Percentiles rank a stretch among this genome's conserved stretches.
Conservation (phyloP, 2,329 filamentous ascomycete species). For the Colletotrichum echinochloae region DNA sequence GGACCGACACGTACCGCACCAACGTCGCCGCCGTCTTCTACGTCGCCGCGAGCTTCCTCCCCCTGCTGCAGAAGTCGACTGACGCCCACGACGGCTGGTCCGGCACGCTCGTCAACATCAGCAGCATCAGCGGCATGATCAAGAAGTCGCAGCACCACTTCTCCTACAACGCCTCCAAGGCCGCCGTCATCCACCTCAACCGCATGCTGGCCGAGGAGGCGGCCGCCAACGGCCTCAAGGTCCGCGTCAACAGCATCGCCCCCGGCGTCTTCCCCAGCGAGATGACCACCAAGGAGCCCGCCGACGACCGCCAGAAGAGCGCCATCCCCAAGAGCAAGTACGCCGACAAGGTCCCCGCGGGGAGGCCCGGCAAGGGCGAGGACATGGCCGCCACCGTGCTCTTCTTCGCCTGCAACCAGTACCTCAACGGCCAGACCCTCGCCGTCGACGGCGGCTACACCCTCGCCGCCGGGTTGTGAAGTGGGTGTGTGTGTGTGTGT, state of each 20-base stretch:
- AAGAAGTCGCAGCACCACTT: slow-evolving; percentile 75
- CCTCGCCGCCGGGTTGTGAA: slow-evolving; percentile 52
- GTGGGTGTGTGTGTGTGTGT: too few species aligned
- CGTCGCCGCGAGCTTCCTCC: slow-evolving; percentile 71
- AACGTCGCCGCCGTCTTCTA: slow-evolving; percentile 80
- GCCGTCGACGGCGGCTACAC: slow-evolving; percentile 60
- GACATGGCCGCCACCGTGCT: slow-evolving; percentile 78
- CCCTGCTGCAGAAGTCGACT: slow-evolving; percentile 67
- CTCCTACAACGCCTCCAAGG: slow-evolving; percentile 73
- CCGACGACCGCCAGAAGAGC: slow-evolving; percentile 66
- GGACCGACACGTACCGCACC: slow-evolving; percentile 78
- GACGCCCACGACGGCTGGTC: slow-evolving; percentile 61
- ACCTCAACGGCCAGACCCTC: slow-evolving; percentile 57
- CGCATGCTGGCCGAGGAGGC: slow-evolving; percentile 74
- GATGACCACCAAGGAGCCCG: slow-evolving; percentile 69
- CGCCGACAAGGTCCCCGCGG: slow-evolving; percentile 71
- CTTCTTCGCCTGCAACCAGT: slow-evolving; percentile 60
- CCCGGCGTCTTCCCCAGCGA: slow-evolving; percentile 79
- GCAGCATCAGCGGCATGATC: slow-evolving; percentile 73
- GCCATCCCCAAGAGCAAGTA: slow-evolving; percentile 68
- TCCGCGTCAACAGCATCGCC: slow-evolving; percentile 79
- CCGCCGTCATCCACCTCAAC: slow-evolving; percentile 72
- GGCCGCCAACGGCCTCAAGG: slow-evolving; percentile 67
- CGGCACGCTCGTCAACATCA: slow-evolving; percentile 74
- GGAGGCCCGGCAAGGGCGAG: slow-evolving; percentile 75